These are phyloP conservation scores for Amborella trichopoda DNA, from an alignment of 164 flowering plant species.

Conservation along the genomic window DNA sequence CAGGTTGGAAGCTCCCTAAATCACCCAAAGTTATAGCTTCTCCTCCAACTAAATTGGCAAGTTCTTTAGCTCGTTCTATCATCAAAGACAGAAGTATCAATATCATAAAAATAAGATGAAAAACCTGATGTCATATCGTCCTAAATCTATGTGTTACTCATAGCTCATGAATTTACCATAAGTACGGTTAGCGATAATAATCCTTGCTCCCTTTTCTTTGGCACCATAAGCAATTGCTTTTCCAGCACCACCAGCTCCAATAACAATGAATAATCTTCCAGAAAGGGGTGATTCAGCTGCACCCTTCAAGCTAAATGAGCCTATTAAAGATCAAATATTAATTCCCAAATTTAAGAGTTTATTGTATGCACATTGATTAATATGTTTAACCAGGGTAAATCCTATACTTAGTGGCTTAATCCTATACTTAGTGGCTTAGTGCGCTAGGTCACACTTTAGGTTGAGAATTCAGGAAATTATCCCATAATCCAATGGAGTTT, in stretches of 20 bases:
- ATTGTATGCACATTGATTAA: not conserved
- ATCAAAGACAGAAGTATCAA: not conserved
- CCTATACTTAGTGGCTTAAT: no score
- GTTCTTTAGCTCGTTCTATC: conserved; percentile 43
- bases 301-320: not conserved
- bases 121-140: not conserved
- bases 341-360: not conserved
- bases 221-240: conserved; percentile 63
- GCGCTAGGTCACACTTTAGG: no score
- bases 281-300: conserved; percentile 18
- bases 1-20: conserved; percentile 25
- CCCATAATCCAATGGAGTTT: no score
- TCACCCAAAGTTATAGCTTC: conserved; percentile 27
- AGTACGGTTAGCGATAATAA: conserved; percentile 34
- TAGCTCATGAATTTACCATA: conserved; percentile 20
- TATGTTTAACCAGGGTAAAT: no score
- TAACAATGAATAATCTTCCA: conserved; percentile 37
- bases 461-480: no score
- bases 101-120: not conserved
- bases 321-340: no score
- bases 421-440: no score
- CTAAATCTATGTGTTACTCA: not conserved
- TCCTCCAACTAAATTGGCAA: conserved; percentile 35
- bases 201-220: conserved; percentile 33
- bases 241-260: conserved; percentile 72